Evolutionary conservation across 495 filamentous ascomycete species (phyloP).

Genomic region (Penicillium lagena): DNA sequence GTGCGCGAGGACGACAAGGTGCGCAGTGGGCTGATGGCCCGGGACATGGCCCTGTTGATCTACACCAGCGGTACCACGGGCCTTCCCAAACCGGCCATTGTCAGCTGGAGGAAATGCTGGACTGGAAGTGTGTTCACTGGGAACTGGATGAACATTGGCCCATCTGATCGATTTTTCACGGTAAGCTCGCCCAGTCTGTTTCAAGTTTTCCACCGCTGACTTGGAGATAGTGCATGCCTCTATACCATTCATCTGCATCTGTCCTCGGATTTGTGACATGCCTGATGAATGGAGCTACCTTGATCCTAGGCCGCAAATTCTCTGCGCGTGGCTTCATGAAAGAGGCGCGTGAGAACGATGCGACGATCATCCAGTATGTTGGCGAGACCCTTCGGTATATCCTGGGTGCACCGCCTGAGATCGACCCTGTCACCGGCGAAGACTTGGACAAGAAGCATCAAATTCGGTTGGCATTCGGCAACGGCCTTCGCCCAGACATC

Average conservation of each 20-base stretch:
- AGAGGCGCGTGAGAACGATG: constrained; percentile 63
- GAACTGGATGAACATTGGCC: constrained; percentile 47
- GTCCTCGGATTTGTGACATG: constrained; percentile 60
- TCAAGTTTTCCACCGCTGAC: not conserved
- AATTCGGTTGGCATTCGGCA: constrained; percentile 80
- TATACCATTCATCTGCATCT: constrained; percentile 84
- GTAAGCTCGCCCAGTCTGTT: constrained; percentile 27
- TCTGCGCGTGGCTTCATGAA: constrained; percentile 77
- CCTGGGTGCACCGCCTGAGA: constrained; percentile 59
- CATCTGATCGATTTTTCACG: constrained; percentile 74
- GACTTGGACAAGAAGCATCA: constrained; percentile 72
- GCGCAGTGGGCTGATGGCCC: constrained; percentile 42
- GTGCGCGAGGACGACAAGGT: constrained; percentile 57
- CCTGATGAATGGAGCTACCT: constrained; percentile 54
- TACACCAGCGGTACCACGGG: constrained; percentile 89
- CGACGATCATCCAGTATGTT: constrained; percentile 89
- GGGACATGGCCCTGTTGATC: constrained; percentile 68
- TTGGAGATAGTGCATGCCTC: constrained; percentile 70
- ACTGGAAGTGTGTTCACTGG: constrained; percentile 47
- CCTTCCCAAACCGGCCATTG: constrained; percentile 82
- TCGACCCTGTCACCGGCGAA: constrained; percentile 59
- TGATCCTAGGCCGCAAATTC: constrained; percentile 75
- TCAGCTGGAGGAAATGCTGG: constrained; percentile 68
- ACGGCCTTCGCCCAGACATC: constrained; percentile 87
- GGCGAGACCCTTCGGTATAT: constrained; percentile 93